phyloP scores from a whole-genome alignment of 495 filamentous ascomycete genomes.

The Hypomontagnella monticulosa region DNA sequence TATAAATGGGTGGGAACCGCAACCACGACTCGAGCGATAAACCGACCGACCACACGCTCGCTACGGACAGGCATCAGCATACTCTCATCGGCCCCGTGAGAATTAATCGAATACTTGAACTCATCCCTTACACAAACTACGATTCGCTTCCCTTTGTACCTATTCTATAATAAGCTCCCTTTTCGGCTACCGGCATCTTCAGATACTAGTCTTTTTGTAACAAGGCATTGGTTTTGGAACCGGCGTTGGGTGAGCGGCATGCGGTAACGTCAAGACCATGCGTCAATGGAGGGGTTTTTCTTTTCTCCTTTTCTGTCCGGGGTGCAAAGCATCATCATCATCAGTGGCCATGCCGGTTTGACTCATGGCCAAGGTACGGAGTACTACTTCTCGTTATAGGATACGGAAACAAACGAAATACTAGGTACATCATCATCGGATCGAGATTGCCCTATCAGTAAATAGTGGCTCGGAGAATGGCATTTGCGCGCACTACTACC shows the following conservation, averaged over 20 bases:
- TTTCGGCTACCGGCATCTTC: conserved; percentile 33
- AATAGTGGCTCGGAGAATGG: conserved; percentile 27
- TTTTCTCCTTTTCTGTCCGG: conserved; percentile 31
- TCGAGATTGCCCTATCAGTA: conserved; percentile 21
- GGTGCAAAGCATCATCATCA: conserved; percentile 27
- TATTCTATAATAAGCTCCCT: conserved; percentile 48
- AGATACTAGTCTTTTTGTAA: conserved; percentile 44
- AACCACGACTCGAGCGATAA: conserved; percentile 49
- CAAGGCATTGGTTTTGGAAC: conserved; percentile 40
- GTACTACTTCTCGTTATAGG: conserved; percentile 35
- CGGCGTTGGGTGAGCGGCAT: conserved; percentile 36
- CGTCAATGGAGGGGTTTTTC: conserved; percentile 23
- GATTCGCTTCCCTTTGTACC: conserved; percentile 48
- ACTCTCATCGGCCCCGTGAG: conserved; percentile 21
- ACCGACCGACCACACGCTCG: conserved; percentile 11
- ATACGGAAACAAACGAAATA: conserved; percentile 33
- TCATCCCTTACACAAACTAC: conserved; percentile 28
- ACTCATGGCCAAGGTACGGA: conserved; percentile 14
- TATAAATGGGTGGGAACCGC: conserved; percentile 83
- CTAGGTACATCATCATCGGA: no score
- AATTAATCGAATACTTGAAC: conserved; percentile 37
- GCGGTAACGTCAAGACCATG: conserved; percentile 29
- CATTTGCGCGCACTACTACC: conserved; percentile 7
- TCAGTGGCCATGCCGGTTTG: conserved; percentile 17
- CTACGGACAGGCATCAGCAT: background rate